Conservation (phyloP, 352 stramenopile species). For the Albugo laibachii region DNA sequence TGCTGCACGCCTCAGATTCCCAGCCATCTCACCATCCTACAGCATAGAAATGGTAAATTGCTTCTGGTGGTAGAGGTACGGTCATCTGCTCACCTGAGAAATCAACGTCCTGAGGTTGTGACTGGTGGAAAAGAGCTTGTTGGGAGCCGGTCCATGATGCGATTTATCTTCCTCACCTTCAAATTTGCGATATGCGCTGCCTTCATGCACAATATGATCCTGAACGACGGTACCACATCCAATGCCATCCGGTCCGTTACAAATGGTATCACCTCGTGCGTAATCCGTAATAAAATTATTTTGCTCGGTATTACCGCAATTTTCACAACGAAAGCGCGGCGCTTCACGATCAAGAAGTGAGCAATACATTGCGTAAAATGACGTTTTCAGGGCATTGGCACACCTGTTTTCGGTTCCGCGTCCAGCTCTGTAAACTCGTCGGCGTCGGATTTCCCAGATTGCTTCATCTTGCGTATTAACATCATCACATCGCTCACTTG, state of each 20-base stretch:
- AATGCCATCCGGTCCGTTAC: conserved; percentile 69
- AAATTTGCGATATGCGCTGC: conserved; percentile 91
- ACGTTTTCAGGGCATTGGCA: not conserved
- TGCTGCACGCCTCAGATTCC: conserved; percentile 55
- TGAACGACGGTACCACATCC: conserved; percentile 87
- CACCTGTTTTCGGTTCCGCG: conserved; percentile 69
- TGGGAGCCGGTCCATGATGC: conserved; percentile 87
- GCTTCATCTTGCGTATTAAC: conserved; percentile 80
- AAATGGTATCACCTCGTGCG: conserved; percentile 72
- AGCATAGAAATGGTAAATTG: not conserved
- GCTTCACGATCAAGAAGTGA: conserved; percentile 12
- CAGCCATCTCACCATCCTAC: conserved; percentile 73
- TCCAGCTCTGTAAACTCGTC: conserved; percentile 77
- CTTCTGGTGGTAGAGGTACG: not conserved
- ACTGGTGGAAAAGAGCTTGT: conserved; percentile 88
- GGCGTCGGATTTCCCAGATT: conserved; percentile 72
- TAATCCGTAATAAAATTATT: conserved; percentile 84
- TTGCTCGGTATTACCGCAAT: conserved; percentile 74
- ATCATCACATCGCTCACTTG: conserved; percentile 78
- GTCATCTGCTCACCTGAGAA: conserved; percentile 56
- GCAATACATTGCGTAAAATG: not conserved
- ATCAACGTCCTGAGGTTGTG: conserved; percentile 92
- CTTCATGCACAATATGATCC: conserved; percentile 92
- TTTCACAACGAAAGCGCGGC: conserved; percentile 66
- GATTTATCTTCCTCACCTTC: conserved; percentile 93